Conservation (phyloP, 345 rosid genomes). For the Eucalyptus marginata region DNA sequence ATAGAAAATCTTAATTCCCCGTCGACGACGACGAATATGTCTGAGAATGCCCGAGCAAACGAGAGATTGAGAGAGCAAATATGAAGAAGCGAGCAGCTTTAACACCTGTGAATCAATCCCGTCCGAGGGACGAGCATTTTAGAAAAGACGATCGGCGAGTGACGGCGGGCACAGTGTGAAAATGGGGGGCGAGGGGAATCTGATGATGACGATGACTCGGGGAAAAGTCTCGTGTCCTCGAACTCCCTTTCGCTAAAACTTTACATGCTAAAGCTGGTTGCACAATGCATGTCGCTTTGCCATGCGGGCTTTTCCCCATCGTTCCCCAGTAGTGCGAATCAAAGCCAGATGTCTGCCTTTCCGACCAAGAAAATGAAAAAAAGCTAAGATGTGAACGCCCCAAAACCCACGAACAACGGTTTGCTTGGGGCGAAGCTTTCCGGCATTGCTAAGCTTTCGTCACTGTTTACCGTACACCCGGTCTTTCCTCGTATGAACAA, state of each 20-base stretch:
- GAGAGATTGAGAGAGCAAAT: background rate
- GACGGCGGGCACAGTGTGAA: background rate
- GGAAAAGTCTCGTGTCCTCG: background rate
- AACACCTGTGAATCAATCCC: background rate
- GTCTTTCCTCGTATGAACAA: background rate
- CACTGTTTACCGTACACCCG: background rate
- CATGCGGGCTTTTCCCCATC: background rate
- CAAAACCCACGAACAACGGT: background rate
- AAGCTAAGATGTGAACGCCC: background rate
- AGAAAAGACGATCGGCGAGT: background rate
- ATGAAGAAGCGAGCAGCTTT: background rate
- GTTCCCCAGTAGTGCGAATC: background rate
- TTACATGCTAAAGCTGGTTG: background rate
- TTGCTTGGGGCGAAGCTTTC: background rate
- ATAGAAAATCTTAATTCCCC: background rate
- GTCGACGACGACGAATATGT: background rate
- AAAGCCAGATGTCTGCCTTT: background rate
- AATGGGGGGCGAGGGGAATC: background rate
- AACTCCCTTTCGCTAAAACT: background rate
- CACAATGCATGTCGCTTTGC: background rate
- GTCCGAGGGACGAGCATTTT: background rate
- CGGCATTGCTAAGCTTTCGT: background rate
- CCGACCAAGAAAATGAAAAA: background rate
- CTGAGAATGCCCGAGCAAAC: background rate
- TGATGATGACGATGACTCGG: background rate